These are phyloP conservation scores for Fusarium dimerum DNA, from an alignment of 2,329 filamentous ascomycete species.

Conservation along the genomic window DNA sequence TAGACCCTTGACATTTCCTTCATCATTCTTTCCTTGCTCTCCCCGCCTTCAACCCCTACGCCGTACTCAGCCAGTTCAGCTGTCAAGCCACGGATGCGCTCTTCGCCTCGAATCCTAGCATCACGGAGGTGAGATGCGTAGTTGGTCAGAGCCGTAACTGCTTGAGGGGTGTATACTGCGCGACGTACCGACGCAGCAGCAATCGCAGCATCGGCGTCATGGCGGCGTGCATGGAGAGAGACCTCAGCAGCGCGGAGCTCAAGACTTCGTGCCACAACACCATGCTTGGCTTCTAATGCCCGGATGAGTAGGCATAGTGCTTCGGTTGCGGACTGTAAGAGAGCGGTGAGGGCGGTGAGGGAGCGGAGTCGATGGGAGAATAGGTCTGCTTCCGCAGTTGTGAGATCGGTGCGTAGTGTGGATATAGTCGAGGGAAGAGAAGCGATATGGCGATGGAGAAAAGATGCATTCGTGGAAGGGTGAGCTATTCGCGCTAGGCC, in stretches of 20 bases:
- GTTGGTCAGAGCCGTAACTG: constrained; percentile 42
- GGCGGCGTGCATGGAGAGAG: constrained; percentile 44
- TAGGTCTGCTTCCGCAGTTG: constrained; percentile 35
- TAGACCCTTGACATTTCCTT: constrained; percentile 55
- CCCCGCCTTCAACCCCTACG: constrained; percentile 38
- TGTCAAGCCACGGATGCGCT: constrained; percentile 42
- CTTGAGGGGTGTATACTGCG: constrained; percentile 49
- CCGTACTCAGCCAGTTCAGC: constrained; percentile 53
- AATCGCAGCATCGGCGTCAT: constrained; percentile 40
- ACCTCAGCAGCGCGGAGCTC: constrained; percentile 52
- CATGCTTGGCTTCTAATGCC: constrained; percentile 57
- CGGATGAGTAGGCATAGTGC: constrained; percentile 47
- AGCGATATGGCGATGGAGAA: constrained; percentile 58
- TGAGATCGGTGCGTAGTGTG: constrained; percentile 37
- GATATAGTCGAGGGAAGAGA: constrained; percentile 44
- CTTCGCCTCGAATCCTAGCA: constrained; percentile 46
- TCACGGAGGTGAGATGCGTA: constrained; percentile 53
- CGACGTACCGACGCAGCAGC: constrained; percentile 37
- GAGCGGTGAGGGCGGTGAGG: constrained; percentile 36
- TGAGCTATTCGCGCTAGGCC: constrained; percentile 49
- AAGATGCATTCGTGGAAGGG: constrained; percentile 54
- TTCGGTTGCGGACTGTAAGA: constrained; percentile 43
- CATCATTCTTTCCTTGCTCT: constrained; percentile 50
- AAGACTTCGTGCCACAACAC: constrained; percentile 50
- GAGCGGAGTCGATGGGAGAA: constrained; percentile 41